Evolutionary conservation across 495 filamentous ascomycete species (phyloP), one percentile per base, ranked within the genome.

Genomic region (Aspergillus diversus): DNA sequence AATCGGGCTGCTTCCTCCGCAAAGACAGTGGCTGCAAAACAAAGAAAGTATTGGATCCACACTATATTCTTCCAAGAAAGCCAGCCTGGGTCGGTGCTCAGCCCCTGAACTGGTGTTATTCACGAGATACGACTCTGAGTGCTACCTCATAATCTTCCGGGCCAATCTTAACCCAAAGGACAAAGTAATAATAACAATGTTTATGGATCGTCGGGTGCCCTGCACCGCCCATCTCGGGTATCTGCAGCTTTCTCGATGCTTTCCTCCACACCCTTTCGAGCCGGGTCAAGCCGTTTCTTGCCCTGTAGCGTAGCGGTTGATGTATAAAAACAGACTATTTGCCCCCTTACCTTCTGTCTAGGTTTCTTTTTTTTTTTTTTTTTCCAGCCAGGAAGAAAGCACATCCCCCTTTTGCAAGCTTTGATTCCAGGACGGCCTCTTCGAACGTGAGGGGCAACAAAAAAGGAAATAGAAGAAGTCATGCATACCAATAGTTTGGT

Each of bases 401-500:
- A 5, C n/a, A 43, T 4, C 15, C 15, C 6, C 5, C 46, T 49
- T 13, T 13, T 39, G 8, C 7, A 39, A 39, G 37, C 4, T 13
- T 11, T 11, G 39, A 43, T 12, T 43, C 39, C 21, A 27, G 39
- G n/a, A 43, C 8, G 11, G 8, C 4, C n/a, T 43, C n/a, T 15
- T 43, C n/a, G 39, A 15, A 15, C 8, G n/a, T 15, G 11, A 43
- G 39, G 39, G 39, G 5, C 39, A 12, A 15, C 11, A 39, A 43
- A 43, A 11, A 43, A 43, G n/a, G 39, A 43, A 43, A 43, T 13
- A 43, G 39, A 43, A 11, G 8, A 43, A 11, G n/a, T 27, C 47
- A 80, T 80, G 78, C 68, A 68, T 58, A 47, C 55, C 60, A 62
- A 46, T 46, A 65, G 51, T 31, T 66, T 66, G 46, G 63, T 78